phyloP scores from a whole-genome alignment of 306 rosid genomes.

The Fagus sylvatica region DNA sequence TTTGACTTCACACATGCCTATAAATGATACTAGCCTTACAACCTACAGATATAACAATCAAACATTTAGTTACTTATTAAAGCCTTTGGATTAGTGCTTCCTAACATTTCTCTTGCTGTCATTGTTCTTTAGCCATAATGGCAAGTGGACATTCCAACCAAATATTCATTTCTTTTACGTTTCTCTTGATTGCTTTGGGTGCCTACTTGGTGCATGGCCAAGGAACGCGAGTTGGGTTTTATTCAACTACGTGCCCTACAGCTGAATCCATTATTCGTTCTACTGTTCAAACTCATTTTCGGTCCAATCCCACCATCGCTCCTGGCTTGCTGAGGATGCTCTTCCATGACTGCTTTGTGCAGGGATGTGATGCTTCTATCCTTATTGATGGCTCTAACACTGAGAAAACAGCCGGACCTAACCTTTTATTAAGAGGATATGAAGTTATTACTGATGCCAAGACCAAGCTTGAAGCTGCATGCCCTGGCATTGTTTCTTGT shows the following conservation, averaged over 20 bases:
- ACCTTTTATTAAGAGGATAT: constrained; percentile 33
- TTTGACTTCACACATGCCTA: too few relatives aligned
- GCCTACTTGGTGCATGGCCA: constrained; percentile 27
- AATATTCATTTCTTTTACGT: neutral
- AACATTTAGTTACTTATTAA: too few relatives aligned
- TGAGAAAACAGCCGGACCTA: constrained; percentile 26
- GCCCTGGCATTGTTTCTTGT: constrained; percentile 57
- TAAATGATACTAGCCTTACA: too few relatives aligned
- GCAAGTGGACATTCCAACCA: too few relatives aligned
- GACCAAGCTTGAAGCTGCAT: constrained; percentile 43
- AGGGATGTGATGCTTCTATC: constrained; percentile 51
- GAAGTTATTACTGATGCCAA: constrained; percentile 54
- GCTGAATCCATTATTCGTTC: constrained; percentile 47
- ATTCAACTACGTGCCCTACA: constrained; percentile 25
- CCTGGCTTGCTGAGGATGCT: constrained; percentile 46
- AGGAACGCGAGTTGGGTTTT: constrained; percentile 41
- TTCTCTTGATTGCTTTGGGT: constrained; percentile 16
- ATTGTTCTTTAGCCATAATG: too few relatives aligned
- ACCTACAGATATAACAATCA: too few relatives aligned
- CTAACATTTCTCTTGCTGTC: too few relatives aligned
- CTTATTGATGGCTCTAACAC: constrained; percentile 35
- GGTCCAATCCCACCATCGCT: constrained; percentile 30
- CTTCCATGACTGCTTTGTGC: constrained; percentile 54
- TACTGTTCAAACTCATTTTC: constrained; percentile 30
- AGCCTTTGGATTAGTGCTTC: too few relatives aligned